phyloP scores from a whole-genome alignment of 192 early-diverging fungal species.

The Umbelopsis vinacea region DNA sequence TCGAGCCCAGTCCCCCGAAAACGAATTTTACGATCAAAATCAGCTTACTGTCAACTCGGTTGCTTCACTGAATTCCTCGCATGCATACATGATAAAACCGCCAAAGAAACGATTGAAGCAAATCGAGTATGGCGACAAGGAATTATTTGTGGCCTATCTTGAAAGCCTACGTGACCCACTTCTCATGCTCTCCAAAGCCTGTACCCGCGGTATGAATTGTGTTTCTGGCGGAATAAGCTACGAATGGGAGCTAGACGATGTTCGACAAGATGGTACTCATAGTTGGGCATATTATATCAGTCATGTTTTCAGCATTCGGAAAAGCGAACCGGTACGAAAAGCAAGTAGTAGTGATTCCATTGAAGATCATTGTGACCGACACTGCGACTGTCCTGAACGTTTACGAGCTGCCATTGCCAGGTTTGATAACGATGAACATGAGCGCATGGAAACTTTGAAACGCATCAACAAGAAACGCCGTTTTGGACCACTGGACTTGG shows the following conservation, averaged over 20 bases:
- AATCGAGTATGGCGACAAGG: conserved; percentile 47
- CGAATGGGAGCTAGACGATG: conserved; percentile 35
- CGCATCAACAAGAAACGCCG: background rate
- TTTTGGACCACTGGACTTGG: conserved; percentile 22
- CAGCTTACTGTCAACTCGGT: conserved; percentile 34
- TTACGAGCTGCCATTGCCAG: conserved; percentile 19
- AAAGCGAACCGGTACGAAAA: background rate
- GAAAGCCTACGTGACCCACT: conserved; percentile 54
- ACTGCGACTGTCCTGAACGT: conserved; percentile 26
- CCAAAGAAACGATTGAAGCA: conserved; percentile 46
- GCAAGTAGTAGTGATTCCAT: conserved; percentile 9
- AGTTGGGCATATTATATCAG: conserved; percentile 26
- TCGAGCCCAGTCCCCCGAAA: background rate
- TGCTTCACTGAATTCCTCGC: conserved; percentile 14
- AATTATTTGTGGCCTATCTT: conserved; percentile 54
- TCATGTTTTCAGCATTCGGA: conserved; percentile 18
- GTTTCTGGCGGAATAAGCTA: conserved; percentile 23
- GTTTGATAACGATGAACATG: conserved; percentile 33
- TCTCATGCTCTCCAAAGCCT: conserved; percentile 46
- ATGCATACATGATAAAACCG: conserved; percentile 14
- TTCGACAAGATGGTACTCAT: conserved; percentile 5
- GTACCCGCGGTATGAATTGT: conserved; percentile 32
- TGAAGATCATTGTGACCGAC: background rate
- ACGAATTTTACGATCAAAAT: conserved; percentile 34
- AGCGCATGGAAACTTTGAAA: conserved; percentile 31